These are phyloP conservation scores for Thuidium tamariscinum DNA, from an alignment of 225 moss, liverwort and hornwort species.

Conservation along the genomic window DNA sequence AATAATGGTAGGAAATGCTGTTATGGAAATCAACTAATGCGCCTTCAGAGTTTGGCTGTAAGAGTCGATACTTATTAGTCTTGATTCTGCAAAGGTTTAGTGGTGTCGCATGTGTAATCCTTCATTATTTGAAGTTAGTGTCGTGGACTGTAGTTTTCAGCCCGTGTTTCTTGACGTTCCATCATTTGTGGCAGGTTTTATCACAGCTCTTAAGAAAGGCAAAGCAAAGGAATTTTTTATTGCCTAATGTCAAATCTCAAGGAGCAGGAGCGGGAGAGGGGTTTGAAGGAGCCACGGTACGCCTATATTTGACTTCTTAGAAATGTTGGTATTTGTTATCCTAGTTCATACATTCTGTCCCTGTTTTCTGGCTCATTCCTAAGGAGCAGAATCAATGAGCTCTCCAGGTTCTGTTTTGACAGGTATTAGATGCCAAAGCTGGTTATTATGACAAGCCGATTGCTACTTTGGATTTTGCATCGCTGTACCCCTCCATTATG, in stretches of 20 bases:
- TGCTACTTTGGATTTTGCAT: slow-evolving; percentile 98
- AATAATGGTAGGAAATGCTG: background rate
- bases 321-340: background rate
- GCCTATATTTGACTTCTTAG: background rate
- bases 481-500: slow-evolving; percentile 97
- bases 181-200: slow-evolving; percentile 49
- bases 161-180: background rate
- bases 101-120: background rate
- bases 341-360: background rate
- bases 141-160: background rate
- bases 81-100: background rate
- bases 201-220: slow-evolving; percentile 91
- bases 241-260: slow-evolving; percentile 82
- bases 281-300: slow-evolving; percentile 97
- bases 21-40: background rate
- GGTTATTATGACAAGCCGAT: slow-evolving; percentile 98
- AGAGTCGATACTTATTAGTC: background rate
- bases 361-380: background rate
- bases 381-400: background rate
- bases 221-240: slow-evolving; percentile 59
- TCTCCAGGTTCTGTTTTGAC: background rate
- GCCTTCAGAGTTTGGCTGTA: background rate
- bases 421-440: slow-evolving; percentile 91
- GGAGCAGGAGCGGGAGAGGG: slow-evolving; percentile 68
- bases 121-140: background rate